Evolutionary conservation across 495 filamentous ascomycete species (phyloP), one percentile per base, ranked within the genome.

Genomic region (Penicillium crystallinum): DNA sequence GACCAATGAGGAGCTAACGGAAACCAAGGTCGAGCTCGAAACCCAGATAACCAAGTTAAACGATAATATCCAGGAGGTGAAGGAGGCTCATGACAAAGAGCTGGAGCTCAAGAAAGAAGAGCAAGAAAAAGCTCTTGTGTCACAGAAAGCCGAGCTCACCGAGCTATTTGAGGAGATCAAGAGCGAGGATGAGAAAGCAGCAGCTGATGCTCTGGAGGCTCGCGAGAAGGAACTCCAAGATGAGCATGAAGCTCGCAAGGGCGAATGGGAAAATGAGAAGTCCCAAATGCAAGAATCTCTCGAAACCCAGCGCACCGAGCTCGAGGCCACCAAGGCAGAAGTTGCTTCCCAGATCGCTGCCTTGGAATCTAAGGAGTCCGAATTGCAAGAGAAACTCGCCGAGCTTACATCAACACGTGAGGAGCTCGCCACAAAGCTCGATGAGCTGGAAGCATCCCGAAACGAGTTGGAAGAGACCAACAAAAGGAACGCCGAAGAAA

Each of bases 31-130:
- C 29, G 63, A 72, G 33, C 67, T 82, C 49, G 75, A 80, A 50
- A 64, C 62, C 4, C 79, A 84, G 54, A 69, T 85, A 38, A 69
- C 63, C 39, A 74, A 75, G 52, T 54, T 85, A 36, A 77, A 77
- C 31, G 67, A 62, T n/a, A 65, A 68, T 40, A 68, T 83, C 2
- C 58, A 72, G 21, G 76, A 76, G 29, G 62, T 73, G 3, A 54
- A 61, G 27, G 64, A 69, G 15, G 49, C 60, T 2, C 71, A 77
- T 36, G 63, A 64, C 29, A 65, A 68, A 45, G 72, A 68, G 31
- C 31, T 62, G 8, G 66, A 70, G n/a, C 64, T 68, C 25, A 58
- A 63, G 11, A 71, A 73, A 46, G 67, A 79, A 34, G 66, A 73
- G 14, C 70, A 74, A 34, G 56, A 61, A n/a, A 57, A 67, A 25